Base-by-base conservation (phyloP, 768 basidiomycete genomes). In the Kwoniella sp. region DNA sequence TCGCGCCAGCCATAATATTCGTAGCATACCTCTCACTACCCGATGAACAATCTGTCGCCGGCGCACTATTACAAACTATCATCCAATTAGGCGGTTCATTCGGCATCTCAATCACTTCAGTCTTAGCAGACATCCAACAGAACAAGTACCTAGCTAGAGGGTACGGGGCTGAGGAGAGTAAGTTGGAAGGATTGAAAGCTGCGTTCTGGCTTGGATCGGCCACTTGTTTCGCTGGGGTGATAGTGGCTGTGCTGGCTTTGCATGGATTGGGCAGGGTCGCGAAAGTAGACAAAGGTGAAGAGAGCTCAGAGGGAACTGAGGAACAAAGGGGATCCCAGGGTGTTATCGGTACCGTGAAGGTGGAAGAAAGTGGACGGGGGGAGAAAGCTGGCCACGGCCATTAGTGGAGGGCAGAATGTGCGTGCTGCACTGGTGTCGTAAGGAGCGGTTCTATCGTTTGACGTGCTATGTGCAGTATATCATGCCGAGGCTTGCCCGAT, bases 161-260 rank as follows among this genome's bases (percentile, higher is more conserved):
- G 2, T 54, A 48, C 3, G 49, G 51, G 2, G 33, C 47, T 1
- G 37, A 44, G 8, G 64, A 60, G 17, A 55, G 67, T 12, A 49
- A 58, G 44, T 22, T 77, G 29, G 37, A 67, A 13, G 70, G 76
- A 10, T 22, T 77, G 9, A 70, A 71, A 21, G 71, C 65, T 12
- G 68, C 73, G 1, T 76, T 78, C 61, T 76, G 73, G 73, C 61
- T 78, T 12, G 71, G 74, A 15, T 71, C 74, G 5, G 73, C 64
- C 17, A 68, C 46, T 22, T 63, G 69, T 56, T 73, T 72, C 51
- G n/a, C 37, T 1, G 70, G 68, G 21, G 37, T 69, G 36, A 27
- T 63, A 0, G 33, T 73, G 1, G 72, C 72, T 25, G 29, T 63
- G 13, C 47, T 71, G 1, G 64, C 68, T 64, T 58, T 73, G 49